Conservation (phyloP, 2,329 filamentous ascomycete species). For the Chaetomiaceae sp. region DNA sequence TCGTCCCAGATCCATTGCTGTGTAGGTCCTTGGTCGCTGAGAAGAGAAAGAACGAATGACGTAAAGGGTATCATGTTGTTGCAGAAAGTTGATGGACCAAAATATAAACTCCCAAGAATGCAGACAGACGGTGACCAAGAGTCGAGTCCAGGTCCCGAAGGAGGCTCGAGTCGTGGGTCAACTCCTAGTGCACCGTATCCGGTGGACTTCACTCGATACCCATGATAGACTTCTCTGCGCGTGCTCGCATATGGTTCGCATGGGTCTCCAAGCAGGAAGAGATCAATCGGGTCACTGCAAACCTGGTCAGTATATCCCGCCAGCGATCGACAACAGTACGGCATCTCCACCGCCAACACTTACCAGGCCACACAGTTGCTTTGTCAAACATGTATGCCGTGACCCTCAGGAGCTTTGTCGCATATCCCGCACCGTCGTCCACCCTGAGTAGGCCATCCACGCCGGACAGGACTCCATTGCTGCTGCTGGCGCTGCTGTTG, state of each 20-base stretch:
- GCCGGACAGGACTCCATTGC: conserved; percentile 51
- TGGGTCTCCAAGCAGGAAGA: conserved; percentile 52
- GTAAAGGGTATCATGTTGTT: background rate
- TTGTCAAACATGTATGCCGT: conserved; percentile 85
- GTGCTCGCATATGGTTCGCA: conserved; percentile 45
- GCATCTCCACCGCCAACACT: conserved; percentile 22
- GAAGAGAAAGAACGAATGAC: background rate
- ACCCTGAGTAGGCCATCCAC: conserved; percentile 37
- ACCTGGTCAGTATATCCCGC: conserved; percentile 14
- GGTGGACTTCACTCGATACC: conserved; percentile 35
- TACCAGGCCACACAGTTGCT: conserved; percentile 88
- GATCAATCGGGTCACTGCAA: conserved; percentile 49
- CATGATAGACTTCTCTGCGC: conserved; percentile 49
- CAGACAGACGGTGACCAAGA: background rate
- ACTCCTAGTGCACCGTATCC: background rate
- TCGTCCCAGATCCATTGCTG: background rate
- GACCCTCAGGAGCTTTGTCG: conserved; percentile 75
- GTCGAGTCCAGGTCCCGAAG: background rate
- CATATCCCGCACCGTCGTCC: conserved; percentile 67
- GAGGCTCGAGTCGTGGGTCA: background rate
- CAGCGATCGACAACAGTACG: too few species aligned
- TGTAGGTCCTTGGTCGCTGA: background rate
- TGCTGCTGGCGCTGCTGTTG: conserved; percentile 45
- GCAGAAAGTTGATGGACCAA: background rate
- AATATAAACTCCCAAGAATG: background rate